A percentile compares a stretch with the other conserved stretches of the same genome.
Evolutionary conservation across 176 grass and related monocot species (phyloP).

Genomic region (Raddia distichophylla): DNA sequence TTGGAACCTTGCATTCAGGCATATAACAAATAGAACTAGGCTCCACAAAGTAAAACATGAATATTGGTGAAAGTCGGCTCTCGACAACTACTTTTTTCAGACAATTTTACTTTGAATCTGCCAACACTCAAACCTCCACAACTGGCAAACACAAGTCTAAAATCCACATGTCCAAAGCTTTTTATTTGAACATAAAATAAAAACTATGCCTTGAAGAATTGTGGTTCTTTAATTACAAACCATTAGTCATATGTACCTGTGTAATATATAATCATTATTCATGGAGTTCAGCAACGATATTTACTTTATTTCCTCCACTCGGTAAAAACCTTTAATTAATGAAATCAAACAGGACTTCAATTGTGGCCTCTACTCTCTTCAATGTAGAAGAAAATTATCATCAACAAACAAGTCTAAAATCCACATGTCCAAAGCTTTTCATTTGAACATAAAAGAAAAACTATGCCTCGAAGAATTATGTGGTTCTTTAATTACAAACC

Average conservation of each 20-base stretch:
- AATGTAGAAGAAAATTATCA: not conserved
- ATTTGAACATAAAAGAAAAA: not conserved
- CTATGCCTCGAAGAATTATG: not conserved
- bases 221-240: not conserved
- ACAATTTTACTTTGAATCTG: not conserved
- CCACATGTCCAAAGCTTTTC: not conserved
- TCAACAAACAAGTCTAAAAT: not conserved
- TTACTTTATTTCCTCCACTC: not conserved
- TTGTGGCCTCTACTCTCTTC: not conserved
- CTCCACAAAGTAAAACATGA: not conserved
- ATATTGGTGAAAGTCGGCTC: not conserved
- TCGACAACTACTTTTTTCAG: not conserved
- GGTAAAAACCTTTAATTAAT: not conserved
- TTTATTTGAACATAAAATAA: not conserved
- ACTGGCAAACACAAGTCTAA: constrained; percentile 5
- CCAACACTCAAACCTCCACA: not conserved
- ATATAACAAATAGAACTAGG: not conserved
- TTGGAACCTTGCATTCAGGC: no score
- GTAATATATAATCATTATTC: not conserved
- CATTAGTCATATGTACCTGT: not conserved
- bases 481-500: not conserved
- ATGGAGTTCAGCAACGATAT: not conserved
- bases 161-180: not conserved
- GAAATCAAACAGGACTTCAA: not conserved
- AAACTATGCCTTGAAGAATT: not conserved